Evolutionary conservation across 2,329 filamentous ascomycete species (phyloP).

Genomic region (Pseudogymnoascus sp.): DNA sequence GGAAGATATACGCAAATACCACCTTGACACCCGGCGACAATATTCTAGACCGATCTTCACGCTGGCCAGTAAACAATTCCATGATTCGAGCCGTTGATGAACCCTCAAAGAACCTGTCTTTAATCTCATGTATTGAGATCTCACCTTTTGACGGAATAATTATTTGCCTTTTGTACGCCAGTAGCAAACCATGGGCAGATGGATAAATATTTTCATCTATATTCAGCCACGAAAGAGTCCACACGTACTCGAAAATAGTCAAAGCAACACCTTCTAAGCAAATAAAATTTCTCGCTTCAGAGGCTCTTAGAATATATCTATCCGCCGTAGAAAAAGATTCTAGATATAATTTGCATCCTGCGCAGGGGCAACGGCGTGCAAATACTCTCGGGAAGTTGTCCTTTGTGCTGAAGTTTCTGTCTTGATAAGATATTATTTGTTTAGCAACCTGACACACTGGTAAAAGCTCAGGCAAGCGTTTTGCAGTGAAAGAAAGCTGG

Average conservation of each 20-base stretch:
- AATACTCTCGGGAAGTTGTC: neutral
- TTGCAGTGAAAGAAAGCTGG: neutral
- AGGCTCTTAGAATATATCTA: no score
- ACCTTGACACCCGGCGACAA: neutral
- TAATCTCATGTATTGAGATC: neutral
- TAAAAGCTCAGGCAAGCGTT: neutral
- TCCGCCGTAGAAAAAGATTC: no score
- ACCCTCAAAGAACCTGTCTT: neutral
- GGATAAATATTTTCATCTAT: neutral
- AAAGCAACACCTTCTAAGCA: neutral
- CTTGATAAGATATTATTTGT: neutral
- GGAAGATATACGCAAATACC: neutral
- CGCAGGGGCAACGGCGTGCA: neutral
- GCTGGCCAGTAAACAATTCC: neutral
- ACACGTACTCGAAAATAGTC: constrained; percentile 3
- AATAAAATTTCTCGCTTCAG: no score
- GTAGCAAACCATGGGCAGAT: neutral
- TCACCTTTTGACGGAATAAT: no score
- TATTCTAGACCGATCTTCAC: no score
- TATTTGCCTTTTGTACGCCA: neutral
- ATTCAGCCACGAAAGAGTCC: constrained; percentile 6
- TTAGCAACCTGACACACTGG: neutral
- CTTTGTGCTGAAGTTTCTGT: neutral
- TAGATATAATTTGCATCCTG: neutral
- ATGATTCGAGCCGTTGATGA: neutral